A percentile compares a stretch with the other conserved stretches of the same genome.
These are phyloP conservation scores for Lepidium sativum DNA, from an alignment of 345 rosid genomes.

Conservation along the genomic window DNA sequence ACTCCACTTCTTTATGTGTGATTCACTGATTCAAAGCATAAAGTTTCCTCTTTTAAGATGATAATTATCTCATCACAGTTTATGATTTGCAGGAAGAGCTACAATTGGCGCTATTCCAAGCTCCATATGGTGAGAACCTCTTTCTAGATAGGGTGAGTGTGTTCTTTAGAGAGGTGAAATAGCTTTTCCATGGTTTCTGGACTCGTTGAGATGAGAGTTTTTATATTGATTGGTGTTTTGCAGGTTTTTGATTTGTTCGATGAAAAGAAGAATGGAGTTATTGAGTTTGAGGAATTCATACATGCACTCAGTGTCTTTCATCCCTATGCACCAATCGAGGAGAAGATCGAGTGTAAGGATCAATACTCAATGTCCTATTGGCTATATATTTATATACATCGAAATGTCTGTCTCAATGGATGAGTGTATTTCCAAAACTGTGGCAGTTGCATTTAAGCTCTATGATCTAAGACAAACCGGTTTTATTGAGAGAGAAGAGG, in stretches of 20 bases:
- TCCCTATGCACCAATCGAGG: slow-evolving; percentile 61
- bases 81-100: slow-evolving; percentile 69
- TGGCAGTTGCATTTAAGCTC: slow-evolving; percentile 78
- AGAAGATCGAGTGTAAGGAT: slow-evolving; percentile 73
- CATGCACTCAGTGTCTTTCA: slow-evolving; percentile 73
- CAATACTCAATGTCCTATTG: neutral
- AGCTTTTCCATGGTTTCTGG: neutral
- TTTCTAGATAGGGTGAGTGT: slow-evolving; percentile 74
- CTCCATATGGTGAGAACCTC: slow-evolving; percentile 59
- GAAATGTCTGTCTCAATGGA: neutral
- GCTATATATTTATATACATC: neutral
- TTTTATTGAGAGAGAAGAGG: slow-evolving; percentile 78
- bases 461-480: slow-evolving; percentile 88
- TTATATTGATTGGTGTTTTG: neutral
- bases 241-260: slow-evolving; percentile 81
- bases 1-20: neutral
- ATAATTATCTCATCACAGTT: neutral
- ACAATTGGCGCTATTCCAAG: slow-evolving; percentile 57
- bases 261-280: slow-evolving; percentile 79
- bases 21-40: neutral
- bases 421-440: neutral
- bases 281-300: slow-evolving; percentile 81
- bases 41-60: neutral
- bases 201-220: neutral
- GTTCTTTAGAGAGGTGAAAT: neutral